Evolutionary conservation across 2,329 filamentous ascomycete species (phyloP).

Genomic region (Ustilaginoidea virens): DNA sequence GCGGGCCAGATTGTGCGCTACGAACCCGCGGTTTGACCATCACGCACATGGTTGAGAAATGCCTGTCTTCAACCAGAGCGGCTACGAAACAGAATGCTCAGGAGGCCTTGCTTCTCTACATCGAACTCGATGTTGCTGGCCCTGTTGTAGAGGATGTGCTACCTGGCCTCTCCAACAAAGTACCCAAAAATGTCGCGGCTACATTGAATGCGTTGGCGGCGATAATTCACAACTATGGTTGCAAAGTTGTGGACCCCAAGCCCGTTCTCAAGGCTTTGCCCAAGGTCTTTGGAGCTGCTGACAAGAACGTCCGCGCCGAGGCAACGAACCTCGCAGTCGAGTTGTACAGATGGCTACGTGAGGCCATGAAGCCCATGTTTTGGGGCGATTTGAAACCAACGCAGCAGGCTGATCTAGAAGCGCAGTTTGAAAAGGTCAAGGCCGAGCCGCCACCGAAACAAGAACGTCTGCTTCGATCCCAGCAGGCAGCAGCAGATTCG

Average conservation of each 20-base stretch:
- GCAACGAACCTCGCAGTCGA: slow-evolving; percentile 85
- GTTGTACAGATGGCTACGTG: slow-evolving; percentile 90
- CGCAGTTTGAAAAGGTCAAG: slow-evolving; percentile 87
- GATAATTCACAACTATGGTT: slow-evolving; percentile 88
- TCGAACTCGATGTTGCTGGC: slow-evolving; percentile 75
- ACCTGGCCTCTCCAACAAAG: slow-evolving; percentile 70
- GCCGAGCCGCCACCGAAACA: slow-evolving; percentile 78
- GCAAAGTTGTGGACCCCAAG: slow-evolving; percentile 87
- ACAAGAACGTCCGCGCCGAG: slow-evolving; percentile 95
- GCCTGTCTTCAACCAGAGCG: slow-evolving; percentile 71
- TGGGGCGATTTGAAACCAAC: slow-evolving; percentile 92
- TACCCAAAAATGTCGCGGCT: slow-evolving; percentile 67
- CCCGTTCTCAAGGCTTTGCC: slow-evolving; percentile 75
- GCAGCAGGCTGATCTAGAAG: slow-evolving; percentile 86
- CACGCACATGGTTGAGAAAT: slow-evolving; percentile 76
- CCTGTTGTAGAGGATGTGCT: slow-evolving; percentile 85
- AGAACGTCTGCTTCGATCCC: slow-evolving; percentile 72
- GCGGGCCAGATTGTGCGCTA: slow-evolving; percentile 62
- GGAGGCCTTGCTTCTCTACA: slow-evolving; percentile 74
- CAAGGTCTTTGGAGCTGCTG: slow-evolving; percentile 86
- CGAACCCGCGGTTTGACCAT: slow-evolving; percentile 66
- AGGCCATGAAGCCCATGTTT: slow-evolving; percentile 96
- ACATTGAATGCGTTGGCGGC: slow-evolving; percentile 62
- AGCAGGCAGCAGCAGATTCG: slow-evolving; percentile 70
- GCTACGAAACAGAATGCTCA: slow-evolving; percentile 76